Evolutionary conservation across 2,329 filamentous ascomycete species (phyloP).

Genomic region (Cladosporium sp.): DNA sequence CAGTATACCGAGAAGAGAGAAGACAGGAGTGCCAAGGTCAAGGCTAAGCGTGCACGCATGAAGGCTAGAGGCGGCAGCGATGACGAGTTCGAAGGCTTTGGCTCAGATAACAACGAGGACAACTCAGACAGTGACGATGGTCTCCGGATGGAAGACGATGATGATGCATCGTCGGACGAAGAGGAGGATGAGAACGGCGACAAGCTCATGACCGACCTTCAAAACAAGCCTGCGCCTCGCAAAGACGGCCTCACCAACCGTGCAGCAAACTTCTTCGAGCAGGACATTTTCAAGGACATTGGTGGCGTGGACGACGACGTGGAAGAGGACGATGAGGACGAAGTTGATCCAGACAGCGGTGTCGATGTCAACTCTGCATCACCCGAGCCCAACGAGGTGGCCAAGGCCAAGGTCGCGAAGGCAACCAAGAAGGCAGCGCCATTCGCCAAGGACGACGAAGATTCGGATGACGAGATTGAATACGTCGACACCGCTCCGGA

Average conservation of each 20-base stretch:
- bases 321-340: constrained; percentile 42
- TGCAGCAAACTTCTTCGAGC: constrained; percentile 86
- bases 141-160: constrained; percentile 51
- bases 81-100: constrained; percentile 87
- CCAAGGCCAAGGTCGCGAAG: constrained; percentile 10
- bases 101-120: constrained; percentile 64
- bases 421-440: constrained; percentile 24
- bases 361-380: constrained; percentile 38
- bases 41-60: constrained; percentile 83
- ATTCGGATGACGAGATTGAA: constrained; percentile 31
- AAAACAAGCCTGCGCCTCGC: constrained; percentile 42
- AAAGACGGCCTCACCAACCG: constrained; percentile 71
- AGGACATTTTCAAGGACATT: constrained; percentile 89
- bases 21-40: constrained; percentile 79
- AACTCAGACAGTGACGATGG: constrained; percentile 56
- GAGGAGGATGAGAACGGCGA: constrained; percentile 45
- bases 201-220: constrained; percentile 62
- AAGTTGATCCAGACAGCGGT: constrained; percentile 41
- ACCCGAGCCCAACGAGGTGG: constrained; percentile 27
- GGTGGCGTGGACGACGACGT: constrained; percentile 64
- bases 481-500: constrained; percentile 35
- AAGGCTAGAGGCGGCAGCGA: constrained; percentile 57
- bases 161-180: constrained; percentile 63
- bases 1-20: constrained; percentile 79
- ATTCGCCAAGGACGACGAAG: constrained; percentile 26